Evolutionary conservation across 2,329 filamentous ascomycete genomes (phyloP).

Genomic region (Beauveria australis): DNA sequence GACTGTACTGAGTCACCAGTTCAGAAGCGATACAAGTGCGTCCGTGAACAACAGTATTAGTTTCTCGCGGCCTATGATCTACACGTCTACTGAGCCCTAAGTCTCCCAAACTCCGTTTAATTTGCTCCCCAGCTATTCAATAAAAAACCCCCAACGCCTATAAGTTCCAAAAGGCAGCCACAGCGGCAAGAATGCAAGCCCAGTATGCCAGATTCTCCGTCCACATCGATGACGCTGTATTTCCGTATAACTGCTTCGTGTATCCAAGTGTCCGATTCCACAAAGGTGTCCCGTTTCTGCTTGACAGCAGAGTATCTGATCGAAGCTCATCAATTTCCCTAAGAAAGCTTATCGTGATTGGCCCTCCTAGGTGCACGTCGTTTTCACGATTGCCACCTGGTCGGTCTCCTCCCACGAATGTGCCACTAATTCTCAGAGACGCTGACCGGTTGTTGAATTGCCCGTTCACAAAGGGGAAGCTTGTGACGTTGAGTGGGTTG

Average conservation of each 20-base stretch:
- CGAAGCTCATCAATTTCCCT: slow-evolving; percentile 1
- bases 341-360: slow-evolving; percentile 4
- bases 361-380: neutral
- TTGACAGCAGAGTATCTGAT: neutral
- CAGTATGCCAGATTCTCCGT: neutral
- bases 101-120: no score
- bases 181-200: neutral
- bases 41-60: neutral
- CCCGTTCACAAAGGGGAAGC: neutral
- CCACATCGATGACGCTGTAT: neutral
- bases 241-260: neutral
- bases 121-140: no score
- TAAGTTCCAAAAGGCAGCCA: neutral
- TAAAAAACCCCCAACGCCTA: neutral
- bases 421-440: neutral
- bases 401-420: neutral
- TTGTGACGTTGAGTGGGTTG: neutral
- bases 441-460: slow-evolving; percentile 1
- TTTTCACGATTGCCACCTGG: neutral
- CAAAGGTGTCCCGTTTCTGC: neutral
- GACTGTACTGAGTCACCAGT: neutral
- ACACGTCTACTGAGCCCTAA: no score
- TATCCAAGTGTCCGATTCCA: slow-evolving; percentile 1
- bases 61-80: no score
- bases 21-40: neutral